Conservation (phyloP, 2,329 filamentous ascomycete genomes). For the Aspergillus sp. region DNA sequence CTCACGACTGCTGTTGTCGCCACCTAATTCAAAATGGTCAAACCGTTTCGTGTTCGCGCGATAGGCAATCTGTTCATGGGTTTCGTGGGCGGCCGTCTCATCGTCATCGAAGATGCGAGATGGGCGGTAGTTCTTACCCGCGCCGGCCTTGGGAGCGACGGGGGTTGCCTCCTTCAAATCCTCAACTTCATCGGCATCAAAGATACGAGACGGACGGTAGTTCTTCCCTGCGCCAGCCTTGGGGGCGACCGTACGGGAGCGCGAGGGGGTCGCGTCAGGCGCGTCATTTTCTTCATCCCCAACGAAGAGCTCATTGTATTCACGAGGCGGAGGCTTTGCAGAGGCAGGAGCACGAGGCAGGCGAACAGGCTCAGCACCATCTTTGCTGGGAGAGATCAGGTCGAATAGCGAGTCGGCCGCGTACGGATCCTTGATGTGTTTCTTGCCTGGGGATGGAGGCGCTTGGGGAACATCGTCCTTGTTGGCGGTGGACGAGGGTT, state of each 20-base stretch:
- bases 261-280: slow-evolving; percentile 32
- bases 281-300: slow-evolving; percentile 46
- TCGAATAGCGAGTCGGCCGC: slow-evolving; percentile 67
- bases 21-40: slow-evolving; percentile 61
- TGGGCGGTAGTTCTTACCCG: slow-evolving; percentile 65
- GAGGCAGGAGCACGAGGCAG: slow-evolving; percentile 66
- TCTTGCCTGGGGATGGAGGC: slow-evolving; percentile 44
- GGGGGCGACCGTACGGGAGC: slow-evolving; percentile 37
- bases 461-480: slow-evolving; percentile 11
- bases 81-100: slow-evolving; percentile 50
- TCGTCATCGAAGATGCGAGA: slow-evolving; percentile 68
- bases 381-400: slow-evolving; percentile 64
- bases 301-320: slow-evolving; percentile 71
- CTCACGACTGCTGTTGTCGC: slow-evolving; percentile 34
- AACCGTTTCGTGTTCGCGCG: slow-evolving; percentile 79
- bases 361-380: slow-evolving; percentile 54
- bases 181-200: slow-evolving; percentile 46
- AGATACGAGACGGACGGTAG: slow-evolving; percentile 59
- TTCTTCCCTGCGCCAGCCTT: slow-evolving; percentile 57
- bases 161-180: slow-evolving; percentile 9
- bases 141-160: slow-evolving; percentile 58
- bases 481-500: slow-evolving; percentile 8
- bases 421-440: slow-evolving; percentile 48
- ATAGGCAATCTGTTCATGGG: slow-evolving; percentile 46
- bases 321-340: slow-evolving; percentile 70